A percentile compares a stretch with the other conserved stretches of the same genome.
phyloP scores from a whole-genome alignment of 495 filamentous ascomycete species.

The Cercophora sp. region DNA sequence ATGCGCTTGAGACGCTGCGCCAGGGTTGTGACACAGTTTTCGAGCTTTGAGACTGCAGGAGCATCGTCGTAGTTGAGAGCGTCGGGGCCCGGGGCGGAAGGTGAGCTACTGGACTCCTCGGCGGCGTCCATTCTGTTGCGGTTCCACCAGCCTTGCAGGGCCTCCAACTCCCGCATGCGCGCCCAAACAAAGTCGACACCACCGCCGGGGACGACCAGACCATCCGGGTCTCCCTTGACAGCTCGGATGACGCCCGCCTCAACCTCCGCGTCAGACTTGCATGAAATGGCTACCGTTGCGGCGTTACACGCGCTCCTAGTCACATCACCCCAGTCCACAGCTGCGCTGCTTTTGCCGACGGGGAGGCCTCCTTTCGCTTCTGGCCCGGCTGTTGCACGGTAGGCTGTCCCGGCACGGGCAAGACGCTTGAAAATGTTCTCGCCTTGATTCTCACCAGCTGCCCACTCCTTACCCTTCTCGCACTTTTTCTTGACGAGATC shows the following conservation, averaged over 20 bases:
- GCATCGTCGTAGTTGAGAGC: background rate
- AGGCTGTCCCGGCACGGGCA: constrained; percentile 49
- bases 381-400: constrained; percentile 51
- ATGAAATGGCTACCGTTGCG: constrained; percentile 68
- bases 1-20: constrained; percentile 59
- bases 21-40: constrained; percentile 44
- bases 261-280: constrained; percentile 70
- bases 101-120: constrained; percentile 16
- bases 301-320: constrained; percentile 67
- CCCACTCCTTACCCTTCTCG: constrained; percentile 82
- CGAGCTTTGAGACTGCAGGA: constrained; percentile 44
- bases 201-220: constrained; percentile 56
- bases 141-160: constrained; percentile 79
- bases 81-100: constrained; percentile 13
- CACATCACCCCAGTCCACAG: constrained; percentile 84
- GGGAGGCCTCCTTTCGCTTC: constrained; percentile 40
- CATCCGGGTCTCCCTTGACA: constrained; percentile 63
- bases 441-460: constrained; percentile 63
- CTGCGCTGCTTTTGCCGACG: constrained; percentile 65
- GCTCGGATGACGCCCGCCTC: constrained; percentile 63
- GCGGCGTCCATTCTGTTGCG: constrained; percentile 36
- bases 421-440: constrained; percentile 89
- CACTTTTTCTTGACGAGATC: constrained; percentile 95
- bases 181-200: constrained; percentile 90
- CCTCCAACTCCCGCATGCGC: constrained; percentile 79